Evolutionary conservation across 164 flowering plant species (phyloP).

Genomic region (Vitis rupestris): DNA sequence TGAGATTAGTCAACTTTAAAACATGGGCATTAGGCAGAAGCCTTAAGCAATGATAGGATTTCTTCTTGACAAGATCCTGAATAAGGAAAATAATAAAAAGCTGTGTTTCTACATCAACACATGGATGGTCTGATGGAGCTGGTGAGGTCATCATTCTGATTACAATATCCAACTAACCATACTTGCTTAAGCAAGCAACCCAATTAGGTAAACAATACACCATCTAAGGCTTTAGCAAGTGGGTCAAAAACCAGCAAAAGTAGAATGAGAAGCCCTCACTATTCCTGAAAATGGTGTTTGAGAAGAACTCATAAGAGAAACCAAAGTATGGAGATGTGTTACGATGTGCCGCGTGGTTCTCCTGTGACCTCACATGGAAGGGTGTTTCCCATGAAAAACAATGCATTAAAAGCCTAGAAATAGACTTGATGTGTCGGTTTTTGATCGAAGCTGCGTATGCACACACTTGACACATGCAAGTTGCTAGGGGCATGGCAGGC

Average conservation of each 20-base stretch:
- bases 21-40: neutral
- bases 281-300: neutral
- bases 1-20: neutral
- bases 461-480: neutral
- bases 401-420: neutral
- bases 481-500: neutral
- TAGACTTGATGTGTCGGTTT: neutral
- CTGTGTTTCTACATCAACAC: neutral
- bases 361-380: neutral
- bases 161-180: slow-evolving; percentile 10
- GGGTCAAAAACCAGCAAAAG: neutral
- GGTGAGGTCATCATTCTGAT: slow-evolving; percentile 7
- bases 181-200: slow-evolving; percentile 1
- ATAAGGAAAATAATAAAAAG: neutral
- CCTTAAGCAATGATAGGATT: neutral
- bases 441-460: too few species aligned
- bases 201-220: slow-evolving; percentile 1
- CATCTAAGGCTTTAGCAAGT: neutral
- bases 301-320: neutral
- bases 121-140: slow-evolving; percentile 1
- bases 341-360: neutral
- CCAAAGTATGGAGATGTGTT: neutral
- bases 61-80: too few species aligned
- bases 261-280: neutral
- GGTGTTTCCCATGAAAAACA: neutral